Evolutionary conservation across 1,139 yeast species (phyloP), one percentile per base, ranked within the genome.

Genomic region (Pichia sp.): DNA sequence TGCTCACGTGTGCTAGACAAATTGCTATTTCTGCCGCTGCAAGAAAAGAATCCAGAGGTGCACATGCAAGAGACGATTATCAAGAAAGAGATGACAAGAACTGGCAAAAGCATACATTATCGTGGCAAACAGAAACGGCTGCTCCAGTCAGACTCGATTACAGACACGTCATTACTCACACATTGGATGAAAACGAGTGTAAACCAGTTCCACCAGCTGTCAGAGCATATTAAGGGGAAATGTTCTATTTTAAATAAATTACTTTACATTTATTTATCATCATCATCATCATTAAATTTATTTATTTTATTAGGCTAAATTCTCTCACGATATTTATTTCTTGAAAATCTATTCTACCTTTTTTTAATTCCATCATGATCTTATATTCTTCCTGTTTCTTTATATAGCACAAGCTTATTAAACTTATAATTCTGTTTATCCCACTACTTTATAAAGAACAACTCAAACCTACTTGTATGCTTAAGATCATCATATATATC

Each of bases 31-130:
- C 96, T 56, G 99, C 99, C 50, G 91, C 95, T 58, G 96, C 90
- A 54, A 88, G 99, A 80, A 85, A 77, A 67, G 99, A 93, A 77
- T 90, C 97, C 47, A 89, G 99, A 80, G 99, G 99, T 77, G 99
- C 99, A 50, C 99, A 93, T 68, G 98, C 99, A 59, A 87, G 98
- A 78, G 99, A 93, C 73, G 99, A 93, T 73, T 91, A 73, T 77
- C 97, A 95, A 66, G 85, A 83, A 58, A 89, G 99, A 83, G 96
- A 93, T 68, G 99, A 93, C 70, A 90, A 69, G 56, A 77, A 89
- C 78, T 93, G 99, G 99, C 89, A 90, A 95, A 93, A 93, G 78
- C 99, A 93, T 75, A 82, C 97, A 49, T 78, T 93, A 69, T 88
- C 98, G 51, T 93, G 95, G 89, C 98, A 93, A 77, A 67, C 73